Evolutionary conservation across 1,284 basidiomycete genomes (phyloP).

Genomic region (Mixia osmundae): DNA sequence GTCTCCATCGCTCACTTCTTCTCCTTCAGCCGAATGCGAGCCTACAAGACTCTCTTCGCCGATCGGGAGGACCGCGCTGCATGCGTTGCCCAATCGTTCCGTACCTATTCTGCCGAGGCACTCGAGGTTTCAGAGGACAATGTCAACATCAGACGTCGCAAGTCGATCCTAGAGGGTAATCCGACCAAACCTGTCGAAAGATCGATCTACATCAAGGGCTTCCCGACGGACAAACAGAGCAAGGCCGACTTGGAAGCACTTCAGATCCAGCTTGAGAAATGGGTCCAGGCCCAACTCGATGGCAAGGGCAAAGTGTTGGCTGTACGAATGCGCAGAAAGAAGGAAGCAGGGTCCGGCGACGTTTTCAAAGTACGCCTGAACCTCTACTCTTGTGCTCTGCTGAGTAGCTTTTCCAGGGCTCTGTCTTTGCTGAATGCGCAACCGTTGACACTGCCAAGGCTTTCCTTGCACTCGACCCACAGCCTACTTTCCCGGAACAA

Average conservation of each 20-base stretch:
- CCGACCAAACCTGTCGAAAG: constrained; percentile 20
- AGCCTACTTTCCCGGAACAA: constrained; percentile 48
- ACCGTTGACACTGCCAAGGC: constrained; percentile 43
- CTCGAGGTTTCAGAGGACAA: constrained; percentile 55
- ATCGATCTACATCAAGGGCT: constrained; percentile 22
- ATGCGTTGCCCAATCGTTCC: constrained; percentile 1
- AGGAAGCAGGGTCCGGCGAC: constrained; percentile 25
- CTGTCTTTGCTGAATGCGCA: constrained; percentile 77
- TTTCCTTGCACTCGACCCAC: constrained; percentile 56
- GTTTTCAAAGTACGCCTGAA: constrained; percentile 43
- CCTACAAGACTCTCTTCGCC: constrained; percentile 7
- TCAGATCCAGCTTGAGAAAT: constrained; percentile 60
- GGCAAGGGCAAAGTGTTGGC: constrained; percentile 40
- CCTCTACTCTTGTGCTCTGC: neutral
- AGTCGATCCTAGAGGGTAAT: constrained; percentile 20
- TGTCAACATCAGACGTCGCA: constrained; percentile 44
- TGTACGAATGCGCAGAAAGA: constrained; percentile 58
- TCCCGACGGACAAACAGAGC: constrained; percentile 12
- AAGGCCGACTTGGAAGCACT: constrained; percentile 39
- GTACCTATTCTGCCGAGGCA: constrained; percentile 29
- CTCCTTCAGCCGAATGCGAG: constrained; percentile 83
- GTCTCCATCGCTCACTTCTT: constrained; percentile 65
- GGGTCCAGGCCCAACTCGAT: constrained; percentile 22
- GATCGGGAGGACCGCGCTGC: constrained; percentile 7
- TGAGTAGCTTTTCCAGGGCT: constrained; percentile 33